Evolutionary conservation across 257 asterid genomes (phyloP).

Genomic region (Oldenlandia corymbosa): DNA sequence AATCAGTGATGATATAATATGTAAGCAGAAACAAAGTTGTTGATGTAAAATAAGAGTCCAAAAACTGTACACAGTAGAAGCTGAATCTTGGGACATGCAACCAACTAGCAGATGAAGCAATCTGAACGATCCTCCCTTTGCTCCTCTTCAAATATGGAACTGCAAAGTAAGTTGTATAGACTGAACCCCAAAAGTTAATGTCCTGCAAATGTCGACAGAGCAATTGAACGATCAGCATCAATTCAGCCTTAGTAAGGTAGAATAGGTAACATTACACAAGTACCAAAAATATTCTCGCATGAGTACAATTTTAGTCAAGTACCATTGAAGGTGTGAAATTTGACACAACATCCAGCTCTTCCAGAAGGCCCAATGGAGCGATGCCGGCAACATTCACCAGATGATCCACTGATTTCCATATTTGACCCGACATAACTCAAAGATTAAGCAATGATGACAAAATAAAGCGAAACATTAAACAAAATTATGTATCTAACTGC

Average conservation of each 20-base stretch:
- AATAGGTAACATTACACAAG: too few relatives aligned
- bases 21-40: too few relatives aligned
- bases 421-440: background rate
- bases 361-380: constrained; percentile 45
- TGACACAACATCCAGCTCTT: constrained; percentile 38
- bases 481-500: too few relatives aligned
- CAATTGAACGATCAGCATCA: background rate
- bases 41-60: background rate
- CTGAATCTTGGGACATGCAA: constrained; percentile 57
- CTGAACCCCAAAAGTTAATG: constrained; percentile 66
- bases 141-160: constrained; percentile 52
- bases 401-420: constrained; percentile 44
- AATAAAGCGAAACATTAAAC: too few relatives aligned
- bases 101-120: constrained; percentile 57
- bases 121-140: constrained; percentile 47
- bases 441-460: too few relatives aligned
- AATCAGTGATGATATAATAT: too few relatives aligned
- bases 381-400: constrained; percentile 56
- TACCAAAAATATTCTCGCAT: too few relatives aligned
- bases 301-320: background rate
- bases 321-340: constrained; percentile 51
- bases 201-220: constrained; percentile 29
- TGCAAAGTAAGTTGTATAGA: constrained; percentile 48
- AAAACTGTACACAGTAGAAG: constrained; percentile 46
- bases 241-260: too few relatives aligned